phyloP scores from a whole-genome alignment of 768 basidiomycete genomes.

The Mycena rosella region DNA sequence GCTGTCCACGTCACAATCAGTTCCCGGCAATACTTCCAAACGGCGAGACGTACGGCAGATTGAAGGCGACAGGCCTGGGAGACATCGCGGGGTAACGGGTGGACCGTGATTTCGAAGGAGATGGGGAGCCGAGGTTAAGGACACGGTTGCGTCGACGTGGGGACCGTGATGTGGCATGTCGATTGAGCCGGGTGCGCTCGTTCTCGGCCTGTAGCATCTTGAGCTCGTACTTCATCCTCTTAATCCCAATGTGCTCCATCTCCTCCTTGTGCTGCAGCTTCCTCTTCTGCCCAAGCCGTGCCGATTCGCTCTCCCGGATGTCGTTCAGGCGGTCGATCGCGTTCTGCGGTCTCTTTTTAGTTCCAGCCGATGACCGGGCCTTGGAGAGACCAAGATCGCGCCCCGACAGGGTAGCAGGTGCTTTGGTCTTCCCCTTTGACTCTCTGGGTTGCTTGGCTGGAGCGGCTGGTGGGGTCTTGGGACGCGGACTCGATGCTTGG shows the following conservation, averaged over 20 bases:
- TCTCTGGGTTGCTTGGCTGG: not conserved
- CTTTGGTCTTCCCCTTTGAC: not conserved
- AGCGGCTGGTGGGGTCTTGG: not conserved
- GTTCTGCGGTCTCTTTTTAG: slow-evolving; percentile 8
- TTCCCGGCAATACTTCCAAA: too few relatives aligned
- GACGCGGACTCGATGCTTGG: not conserved
- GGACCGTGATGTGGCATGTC: not conserved
- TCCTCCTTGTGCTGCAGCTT: slow-evolving; percentile 21
- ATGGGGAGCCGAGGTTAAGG: slow-evolving; percentile 8
- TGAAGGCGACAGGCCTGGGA: not conserved
- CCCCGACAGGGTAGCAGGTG: not conserved
- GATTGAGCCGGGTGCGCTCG: slow-evolving; percentile 1
- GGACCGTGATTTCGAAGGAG: not conserved
- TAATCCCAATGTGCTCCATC: slow-evolving; percentile 11
- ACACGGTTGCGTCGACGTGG: slow-evolving; percentile 2
- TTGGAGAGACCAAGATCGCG: slow-evolving; percentile 13
- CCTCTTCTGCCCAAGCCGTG: not conserved
- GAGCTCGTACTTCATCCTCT: slow-evolving; percentile 14
- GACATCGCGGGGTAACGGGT: not conserved
- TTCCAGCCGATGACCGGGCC: not conserved
- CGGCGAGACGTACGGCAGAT: too few relatives aligned
- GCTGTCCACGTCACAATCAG: too few relatives aligned
- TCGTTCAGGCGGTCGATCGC: slow-evolving; percentile 13
- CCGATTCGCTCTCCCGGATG: not conserved
- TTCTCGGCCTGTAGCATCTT: slow-evolving; percentile 14